Evolutionary conservation across 2,329 filamentous ascomycete genomes (phyloP).

Genomic region (Septoria linicola): DNA sequence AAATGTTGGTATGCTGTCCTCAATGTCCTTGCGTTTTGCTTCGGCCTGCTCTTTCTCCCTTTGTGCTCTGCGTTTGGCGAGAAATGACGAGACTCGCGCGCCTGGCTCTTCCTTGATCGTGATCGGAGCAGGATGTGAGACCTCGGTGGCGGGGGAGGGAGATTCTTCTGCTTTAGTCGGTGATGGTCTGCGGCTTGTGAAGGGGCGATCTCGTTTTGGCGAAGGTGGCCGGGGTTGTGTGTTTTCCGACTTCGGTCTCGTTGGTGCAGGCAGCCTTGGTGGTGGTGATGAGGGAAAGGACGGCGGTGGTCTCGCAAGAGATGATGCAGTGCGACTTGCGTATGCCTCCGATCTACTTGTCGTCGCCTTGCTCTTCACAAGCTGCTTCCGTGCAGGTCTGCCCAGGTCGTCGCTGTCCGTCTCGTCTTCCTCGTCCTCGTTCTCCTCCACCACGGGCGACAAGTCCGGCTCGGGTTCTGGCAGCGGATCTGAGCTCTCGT

Average conservation of each 20-base stretch:
- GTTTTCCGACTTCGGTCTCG: background rate
- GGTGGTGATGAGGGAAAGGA: constrained; percentile 11
- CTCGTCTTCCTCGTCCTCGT: constrained; percentile 9
- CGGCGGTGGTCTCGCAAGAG: too few relatives aligned
- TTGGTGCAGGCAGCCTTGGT: constrained; percentile 1
- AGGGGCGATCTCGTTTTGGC: background rate
- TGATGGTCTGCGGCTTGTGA: background rate
- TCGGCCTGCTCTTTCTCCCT: constrained; percentile 28
- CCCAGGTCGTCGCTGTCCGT: constrained; percentile 32
- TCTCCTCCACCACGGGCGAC: constrained; percentile 12
- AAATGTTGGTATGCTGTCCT: constrained; percentile 46
- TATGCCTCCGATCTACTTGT: too few relatives aligned
- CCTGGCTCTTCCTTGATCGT: constrained; percentile 1
- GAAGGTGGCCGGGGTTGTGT: background rate
- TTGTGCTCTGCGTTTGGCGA: constrained; percentile 36
- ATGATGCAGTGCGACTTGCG: too few relatives aligned
- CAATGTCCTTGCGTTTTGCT: constrained; percentile 31
- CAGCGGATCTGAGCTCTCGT: constrained; percentile 7
- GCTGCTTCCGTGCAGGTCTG: constrained; percentile 1
- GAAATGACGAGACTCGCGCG: constrained; percentile 15
- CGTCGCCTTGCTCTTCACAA: too few relatives aligned
- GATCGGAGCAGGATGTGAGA: background rate
- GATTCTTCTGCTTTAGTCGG: background rate
- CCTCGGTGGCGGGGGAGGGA: background rate
- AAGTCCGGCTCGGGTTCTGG: constrained; percentile 1